Evolutionary conservation across 441 rosid genomes (phyloP), one percentile per base, ranked within the genome.

Genomic region (Pelargonium australe): DNA sequence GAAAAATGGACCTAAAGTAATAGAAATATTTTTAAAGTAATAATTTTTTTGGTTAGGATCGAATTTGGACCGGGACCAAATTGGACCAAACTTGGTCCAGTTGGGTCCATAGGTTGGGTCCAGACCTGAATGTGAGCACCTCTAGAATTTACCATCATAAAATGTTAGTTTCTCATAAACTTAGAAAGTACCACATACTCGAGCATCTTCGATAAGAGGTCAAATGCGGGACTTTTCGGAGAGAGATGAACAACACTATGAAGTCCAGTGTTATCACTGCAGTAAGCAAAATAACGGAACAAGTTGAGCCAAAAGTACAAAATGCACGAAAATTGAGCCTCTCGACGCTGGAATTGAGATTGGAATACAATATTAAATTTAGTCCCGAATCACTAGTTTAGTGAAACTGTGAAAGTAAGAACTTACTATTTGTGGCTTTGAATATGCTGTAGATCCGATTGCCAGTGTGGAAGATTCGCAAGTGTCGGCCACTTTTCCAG

Each of bases 401-500:
- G 25, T 9, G 61, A 69, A 20, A 66, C 0, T 7, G 37, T 31
- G 37, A 31, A 25, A 53, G 25, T 44, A 67, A 53, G 9, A 31
- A 68, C 79, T 63, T 11, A 76, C 79, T 88, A 88, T 78, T 88
- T 91, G 83, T 63, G 95, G 47, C 79, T 81, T 86, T 92, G 99
- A 72, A 95, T 92, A 69, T 85, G 92, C 66, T 83, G 92, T 44
- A 37, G 0, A 79, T 95, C 95, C 0, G 76, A 70, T 7, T 83
- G 87, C 99, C 99, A 95, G 73, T 89, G 97, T 0, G 95, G 96
- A 68, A 95, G 98, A 80, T 79, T 80, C 57, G 74, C 87, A 12
- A 95, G 87, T 13, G 85, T 84, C n/a, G 98, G 98, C 98, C 99
- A 95, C 84, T 92, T 95, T 28, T 95, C 99, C n/a, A 73, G 69